These are phyloP conservation scores for Trypanosoma theileri DNA, from an alignment of 208 protist genomes.

Conservation along the genomic window DNA sequence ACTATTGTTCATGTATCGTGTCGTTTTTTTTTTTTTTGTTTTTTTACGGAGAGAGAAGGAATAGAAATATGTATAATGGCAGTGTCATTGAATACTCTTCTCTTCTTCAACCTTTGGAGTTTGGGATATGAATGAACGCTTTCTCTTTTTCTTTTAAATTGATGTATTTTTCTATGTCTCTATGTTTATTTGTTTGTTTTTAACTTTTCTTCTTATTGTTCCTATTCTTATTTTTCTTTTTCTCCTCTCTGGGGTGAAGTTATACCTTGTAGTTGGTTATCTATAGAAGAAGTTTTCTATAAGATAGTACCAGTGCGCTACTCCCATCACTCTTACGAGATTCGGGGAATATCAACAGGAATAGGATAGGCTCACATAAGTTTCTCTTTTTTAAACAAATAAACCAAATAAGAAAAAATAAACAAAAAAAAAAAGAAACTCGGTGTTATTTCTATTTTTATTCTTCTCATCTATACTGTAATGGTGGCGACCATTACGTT, in stretches of 20 bases:
- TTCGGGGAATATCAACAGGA: too few species aligned
- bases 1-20: not conserved
- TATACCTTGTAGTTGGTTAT: too few species aligned
- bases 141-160: not conserved
- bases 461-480: constrained; percentile 13
- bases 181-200: not conserved
- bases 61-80: not conserved
- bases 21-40: not conserved
- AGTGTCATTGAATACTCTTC: too few species aligned
- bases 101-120: too few species aligned
- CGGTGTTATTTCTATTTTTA: not conserved
- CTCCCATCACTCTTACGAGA: too few species aligned
- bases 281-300: too few species aligned
- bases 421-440: not conserved
- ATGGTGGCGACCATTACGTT: constrained; percentile 79
- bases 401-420: too few species aligned
- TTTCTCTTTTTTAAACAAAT: too few species aligned
- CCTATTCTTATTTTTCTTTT: not conserved
- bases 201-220: not conserved
- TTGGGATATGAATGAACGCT: too few species aligned
- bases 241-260: too few species aligned
- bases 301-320: too few species aligned
- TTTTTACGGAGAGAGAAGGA: not conserved
- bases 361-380: too few species aligned
- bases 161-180: not conserved